These are phyloP conservation scores for Chlorella variabilis DNA, from an alignment of 163 green algal genomes.

Conservation along the genomic window DNA sequence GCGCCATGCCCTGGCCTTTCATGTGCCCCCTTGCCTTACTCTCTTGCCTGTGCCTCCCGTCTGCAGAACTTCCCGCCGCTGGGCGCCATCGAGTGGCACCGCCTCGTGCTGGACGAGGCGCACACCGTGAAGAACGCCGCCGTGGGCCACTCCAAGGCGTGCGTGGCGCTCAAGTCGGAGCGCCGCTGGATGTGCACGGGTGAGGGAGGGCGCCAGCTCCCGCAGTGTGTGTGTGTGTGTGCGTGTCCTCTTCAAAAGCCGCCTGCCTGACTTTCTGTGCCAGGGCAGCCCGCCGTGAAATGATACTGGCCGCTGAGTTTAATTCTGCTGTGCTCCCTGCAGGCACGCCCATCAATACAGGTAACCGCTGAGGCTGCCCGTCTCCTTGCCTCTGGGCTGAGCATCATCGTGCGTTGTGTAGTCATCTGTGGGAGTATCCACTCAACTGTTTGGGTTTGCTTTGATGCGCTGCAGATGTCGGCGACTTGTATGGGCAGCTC, in stretches of 20 bases:
- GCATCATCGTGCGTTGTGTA: too few species aligned
- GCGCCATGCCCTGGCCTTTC: background rate
- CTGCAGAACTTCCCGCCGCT: constrained; percentile 42
- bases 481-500: constrained; percentile 71
- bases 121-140: constrained; percentile 64
- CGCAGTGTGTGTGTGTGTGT: background rate
- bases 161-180: constrained; percentile 52
- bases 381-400: too few species aligned
- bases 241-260: background rate
- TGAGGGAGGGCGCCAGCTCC: background rate
- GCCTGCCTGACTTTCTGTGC: too few species aligned
- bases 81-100: constrained; percentile 53
- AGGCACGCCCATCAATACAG: constrained; percentile 77
- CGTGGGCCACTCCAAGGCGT: constrained; percentile 54
- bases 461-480: constrained; percentile 47
- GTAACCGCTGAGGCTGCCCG: too few species aligned
- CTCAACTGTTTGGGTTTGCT: too few species aligned
- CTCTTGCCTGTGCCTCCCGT: too few species aligned
- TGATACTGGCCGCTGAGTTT: background rate
- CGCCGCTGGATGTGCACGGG: constrained; percentile 69
- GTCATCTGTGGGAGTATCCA: too few species aligned
- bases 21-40: background rate
- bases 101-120: constrained; percentile 78
- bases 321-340: background rate
- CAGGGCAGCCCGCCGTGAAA: too few species aligned